Base-by-base conservation (phyloP, 2,329 filamentous ascomycete genomes). In the Clarireedia hainanense region DNA sequence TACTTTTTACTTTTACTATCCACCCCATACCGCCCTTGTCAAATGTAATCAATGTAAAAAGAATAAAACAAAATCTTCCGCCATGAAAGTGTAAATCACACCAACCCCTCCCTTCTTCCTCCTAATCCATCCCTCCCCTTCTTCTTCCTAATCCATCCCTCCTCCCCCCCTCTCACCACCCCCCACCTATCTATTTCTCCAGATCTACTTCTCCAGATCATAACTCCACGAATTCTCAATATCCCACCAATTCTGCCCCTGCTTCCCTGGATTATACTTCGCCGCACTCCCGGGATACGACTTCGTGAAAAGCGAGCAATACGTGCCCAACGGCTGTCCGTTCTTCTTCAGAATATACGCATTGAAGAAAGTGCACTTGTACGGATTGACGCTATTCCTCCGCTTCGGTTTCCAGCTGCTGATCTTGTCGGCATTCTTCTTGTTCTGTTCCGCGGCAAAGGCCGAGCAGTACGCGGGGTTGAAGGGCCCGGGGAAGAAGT, bases 291-390 rank as follows among this genome's bases (percentile, higher is more conserved):
- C 15, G 6, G 24, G 27, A n/a, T 50, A 54, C 2, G 30, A 27
- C 43, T 64, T 56, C 14, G 59, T 42, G 45, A 73, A 75, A 47
- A 75, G 55, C 30, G 67, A 61, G 60, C 72, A 75, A 58, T 71
- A 69, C 12, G 69, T 69, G n/a, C 72, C 71, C 27, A 68, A 57
- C 1, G 70, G 63, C 30, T 57, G 52, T 14, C 69, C 69, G 57
- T 74, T 72, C 64, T 68, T 69, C 57, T 67, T 65, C 26, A 73
- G 57, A 51, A 75, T 62, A 57, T 71, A 75, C 0, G 69, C 64
- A 50, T 71, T 71, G 63, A 73, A 71, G 67, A 70, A 71, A 15
- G 60, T 61, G 55, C 63, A 65, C 47, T 55, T 47, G 10, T 42
- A 50, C 2, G 60, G 53, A 40, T 56, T 55, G 20, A 17, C 52